Evolutionary conservation across 1,139 yeast genomes (phyloP).

Genomic region (Magnusiomyces paraingens): DNA sequence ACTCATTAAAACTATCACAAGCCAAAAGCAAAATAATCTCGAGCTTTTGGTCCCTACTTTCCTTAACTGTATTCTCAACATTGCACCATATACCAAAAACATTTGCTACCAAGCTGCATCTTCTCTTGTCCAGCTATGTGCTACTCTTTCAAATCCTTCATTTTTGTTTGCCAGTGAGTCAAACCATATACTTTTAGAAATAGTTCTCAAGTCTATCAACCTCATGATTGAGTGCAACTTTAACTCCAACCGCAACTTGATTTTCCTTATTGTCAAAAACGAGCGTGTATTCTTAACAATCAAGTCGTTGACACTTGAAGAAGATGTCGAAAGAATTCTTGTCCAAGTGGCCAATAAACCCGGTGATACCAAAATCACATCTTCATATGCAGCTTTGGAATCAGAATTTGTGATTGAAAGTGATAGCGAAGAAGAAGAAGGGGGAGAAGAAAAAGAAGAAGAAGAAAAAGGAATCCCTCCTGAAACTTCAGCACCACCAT

Average conservation of each 20-base stretch:
- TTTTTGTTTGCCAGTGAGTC: slow-evolving; percentile 41
- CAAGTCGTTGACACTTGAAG: slow-evolving; percentile 18
- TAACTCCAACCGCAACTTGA: slow-evolving; percentile 27
- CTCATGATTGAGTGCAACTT: slow-evolving; percentile 28
- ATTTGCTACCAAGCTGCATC: slow-evolving; percentile 55
- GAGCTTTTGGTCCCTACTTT: slow-evolving; percentile 26
- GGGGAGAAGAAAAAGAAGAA: slow-evolving; percentile 3
- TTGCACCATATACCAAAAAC: slow-evolving; percentile 30
- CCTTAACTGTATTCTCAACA: slow-evolving; percentile 30
- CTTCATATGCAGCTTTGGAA: slow-evolving; percentile 4
- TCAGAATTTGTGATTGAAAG: slow-evolving; percentile 17
- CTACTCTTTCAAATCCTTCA: slow-evolving; percentile 39
- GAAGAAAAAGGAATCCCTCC: slow-evolving; percentile 1
- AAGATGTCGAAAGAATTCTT: slow-evolving; percentile 19
- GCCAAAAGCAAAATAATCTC: slow-evolving; percentile 16
- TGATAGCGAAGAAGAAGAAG: slow-evolving; percentile 31
- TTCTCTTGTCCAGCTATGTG: slow-evolving; percentile 49
- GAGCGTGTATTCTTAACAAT: slow-evolving; percentile 22
- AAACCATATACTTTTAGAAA: slow-evolving; percentile 50
- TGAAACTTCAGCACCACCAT: slow-evolving; percentile 29
- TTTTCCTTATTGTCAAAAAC: slow-evolving; percentile 30
- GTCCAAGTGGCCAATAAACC: slow-evolving; percentile 7
- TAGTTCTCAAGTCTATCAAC: slow-evolving; percentile 25
- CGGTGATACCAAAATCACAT: slow-evolving; percentile 2
- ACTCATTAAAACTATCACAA: slow-evolving; percentile 23